Percentiles rank a stretch among this genome's conserved stretches.
Evolutionary conservation across 192 early-diverging fungal genomes (phyloP).

Genomic region (Linderina pennispora): DNA sequence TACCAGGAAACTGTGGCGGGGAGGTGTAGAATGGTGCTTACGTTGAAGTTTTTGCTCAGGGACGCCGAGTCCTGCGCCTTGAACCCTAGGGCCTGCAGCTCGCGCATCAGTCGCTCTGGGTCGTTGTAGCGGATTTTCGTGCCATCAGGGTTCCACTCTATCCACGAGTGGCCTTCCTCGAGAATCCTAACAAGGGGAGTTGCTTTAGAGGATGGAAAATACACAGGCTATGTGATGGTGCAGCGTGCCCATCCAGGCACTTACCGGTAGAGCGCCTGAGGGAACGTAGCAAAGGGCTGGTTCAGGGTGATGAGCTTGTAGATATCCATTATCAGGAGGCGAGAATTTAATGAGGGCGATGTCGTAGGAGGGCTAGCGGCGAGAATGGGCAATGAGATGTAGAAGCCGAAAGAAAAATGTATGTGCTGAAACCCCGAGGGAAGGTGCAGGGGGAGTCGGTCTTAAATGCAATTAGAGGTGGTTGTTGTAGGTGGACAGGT

Average conservation of each 20-base stretch:
- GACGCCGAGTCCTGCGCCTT: conserved; percentile 45
- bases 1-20: no score
- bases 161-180: conserved; percentile 31
- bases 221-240: background rate
- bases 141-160: conserved; percentile 43
- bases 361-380: background rate
- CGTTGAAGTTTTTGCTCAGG: conserved; percentile 44
- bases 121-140: conserved; percentile 41
- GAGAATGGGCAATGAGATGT: background rate
- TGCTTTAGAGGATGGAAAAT: background rate
- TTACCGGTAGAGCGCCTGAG: conserved; percentile 40
- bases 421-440: background rate
- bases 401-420: background rate
- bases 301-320: conserved; percentile 32
- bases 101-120: conserved; percentile 39
- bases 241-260: background rate
- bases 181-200: conserved; percentile 14
- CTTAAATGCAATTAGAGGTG: no score
- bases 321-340: conserved; percentile 23
- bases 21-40: no score
- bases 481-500: no score
- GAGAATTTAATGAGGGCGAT: background rate
- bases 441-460: background rate
- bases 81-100: conserved; percentile 42
- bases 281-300: conserved; percentile 37